These are phyloP conservation scores for Sherardia arvensis DNA, from an alignment of 257 asterid species.

Conservation along the genomic window DNA sequence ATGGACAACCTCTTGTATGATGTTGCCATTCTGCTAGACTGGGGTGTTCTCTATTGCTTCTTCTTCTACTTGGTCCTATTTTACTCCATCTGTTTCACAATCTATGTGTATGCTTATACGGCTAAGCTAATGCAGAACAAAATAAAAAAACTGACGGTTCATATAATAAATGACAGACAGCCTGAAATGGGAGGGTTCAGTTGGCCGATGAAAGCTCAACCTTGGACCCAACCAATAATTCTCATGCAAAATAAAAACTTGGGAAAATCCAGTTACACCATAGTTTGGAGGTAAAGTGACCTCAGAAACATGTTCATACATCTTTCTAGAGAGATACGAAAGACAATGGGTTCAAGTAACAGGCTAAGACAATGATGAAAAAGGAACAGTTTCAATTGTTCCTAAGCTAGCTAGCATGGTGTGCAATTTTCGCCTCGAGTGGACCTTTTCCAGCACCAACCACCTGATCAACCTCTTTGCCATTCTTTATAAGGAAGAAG, in stretches of 20 bases:
- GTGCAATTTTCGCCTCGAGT: constrained; percentile 52
- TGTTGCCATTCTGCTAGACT: too few species aligned
- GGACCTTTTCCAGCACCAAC: constrained; percentile 42
- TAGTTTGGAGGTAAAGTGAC: not conserved
- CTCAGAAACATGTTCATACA: not conserved
- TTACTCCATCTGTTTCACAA: too few species aligned
- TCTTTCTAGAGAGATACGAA: not conserved
- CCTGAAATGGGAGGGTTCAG: not conserved
- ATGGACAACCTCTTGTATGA: too few species aligned
- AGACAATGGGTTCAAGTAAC: not conserved
- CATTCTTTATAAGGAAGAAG: constrained; percentile 55
- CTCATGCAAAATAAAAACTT: not conserved
- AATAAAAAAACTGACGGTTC: too few species aligned
- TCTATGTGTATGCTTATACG: not conserved
- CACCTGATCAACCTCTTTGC: constrained; percentile 48
- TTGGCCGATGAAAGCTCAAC: not conserved
- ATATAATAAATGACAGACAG: not conserved
- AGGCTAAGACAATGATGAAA: not conserved
- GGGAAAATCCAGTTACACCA: not conserved
- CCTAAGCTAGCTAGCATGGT: constrained; percentile 35
- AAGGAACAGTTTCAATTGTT: not conserved
- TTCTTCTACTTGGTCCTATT: too few species aligned
- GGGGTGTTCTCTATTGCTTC: too few species aligned
- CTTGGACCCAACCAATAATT: not conserved
- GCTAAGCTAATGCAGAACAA: not conserved